Evolutionary conservation across 202 grass and related monocot species (phyloP), one percentile per base, ranked within the genome.

Genomic region (Setaria viridis): DNA sequence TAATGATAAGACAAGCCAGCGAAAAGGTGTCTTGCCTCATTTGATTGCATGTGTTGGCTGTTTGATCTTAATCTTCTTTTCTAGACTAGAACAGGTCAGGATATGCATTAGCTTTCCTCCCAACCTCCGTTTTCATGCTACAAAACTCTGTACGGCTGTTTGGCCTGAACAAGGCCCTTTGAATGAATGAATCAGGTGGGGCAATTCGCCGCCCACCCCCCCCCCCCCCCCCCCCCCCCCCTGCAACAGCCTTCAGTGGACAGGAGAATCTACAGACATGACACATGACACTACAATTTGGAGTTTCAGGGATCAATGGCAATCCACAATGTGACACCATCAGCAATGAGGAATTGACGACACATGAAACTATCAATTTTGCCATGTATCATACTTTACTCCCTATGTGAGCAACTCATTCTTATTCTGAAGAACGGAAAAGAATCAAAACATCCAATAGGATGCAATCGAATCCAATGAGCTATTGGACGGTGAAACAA

Each of bases 391-490:
- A 56, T 7, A 1, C 56, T 11, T 14, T 59, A 46, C 6, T 43
- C 2, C 2, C 1, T 54, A 7, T 16, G n/a, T 46, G 69, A 53
- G 54, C 55, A 39, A 64, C 16, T 59, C 66, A 43, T 53, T 77
- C 11, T 39, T 67, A 79, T 41, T 16, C 19, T 16, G 14, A 74
- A 55, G 9, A 83, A 11, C 46, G 39, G 54, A 53, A 50, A 68
- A 2, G 6, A 21, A 58, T 48, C 7, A 4, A 86, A 71, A 11
- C 12, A 63, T 41, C 11, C 69, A 75, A n/a, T 78, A 37, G 35
- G 35, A 37, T 37, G 35, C 74, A 12, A 88, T 19, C 20, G 3
- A 67, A 58, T 90, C 84, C 84, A 90, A 90, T 43, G 67, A 84
- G 34, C 3, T 13, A 84, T 74, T 87, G 88, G 84, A 79, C 59